phyloP scores from a whole-genome alignment of 495 filamentous ascomycete species.

The Saxophila tyrrhenica region DNA sequence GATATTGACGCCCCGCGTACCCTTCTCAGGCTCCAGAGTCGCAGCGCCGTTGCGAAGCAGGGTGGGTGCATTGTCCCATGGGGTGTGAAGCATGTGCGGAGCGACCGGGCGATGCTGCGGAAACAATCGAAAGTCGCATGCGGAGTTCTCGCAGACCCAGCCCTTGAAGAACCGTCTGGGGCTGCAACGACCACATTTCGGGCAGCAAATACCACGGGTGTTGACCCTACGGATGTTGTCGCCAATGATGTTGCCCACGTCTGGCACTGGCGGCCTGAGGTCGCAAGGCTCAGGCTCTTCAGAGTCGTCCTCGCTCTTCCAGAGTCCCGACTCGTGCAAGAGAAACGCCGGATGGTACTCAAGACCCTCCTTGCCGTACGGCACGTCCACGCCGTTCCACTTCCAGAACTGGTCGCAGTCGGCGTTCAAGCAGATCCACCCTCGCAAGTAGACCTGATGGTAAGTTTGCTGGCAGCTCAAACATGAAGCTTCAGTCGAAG shows the following conservation, averaged over 20 bases:
- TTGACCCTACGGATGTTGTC: constrained; percentile 12
- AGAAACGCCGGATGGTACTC: constrained; percentile 51
- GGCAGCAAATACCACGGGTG: constrained; percentile 58
- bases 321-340: constrained; percentile 16
- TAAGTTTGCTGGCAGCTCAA: constrained; percentile 25
- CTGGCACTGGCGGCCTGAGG: constrained; percentile 31
- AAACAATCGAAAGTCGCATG: constrained; percentile 36
- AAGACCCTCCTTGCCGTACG: constrained; percentile 25
- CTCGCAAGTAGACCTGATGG: constrained; percentile 40
- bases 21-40: constrained; percentile 18
- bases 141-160: constrained; percentile 48
- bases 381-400: constrained; percentile 22
- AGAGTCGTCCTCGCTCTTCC: constrained; percentile 28
- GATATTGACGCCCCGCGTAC: constrained; percentile 22
- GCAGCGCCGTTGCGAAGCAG: constrained; percentile 9
- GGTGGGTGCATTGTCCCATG: constrained; percentile 13
- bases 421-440: constrained; percentile 61
- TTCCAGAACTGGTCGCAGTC: constrained; percentile 49
- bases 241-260: constrained; percentile 23
- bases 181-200: constrained; percentile 53
- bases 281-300: constrained; percentile 29
- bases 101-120: constrained; percentile 18
- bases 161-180: constrained; percentile 49
- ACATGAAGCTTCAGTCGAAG: constrained; percentile 24
- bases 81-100: constrained; percentile 10